Base-by-base conservation (phyloP, 139 green algal species). In the Astrephomene gubernaculifera region DNA sequence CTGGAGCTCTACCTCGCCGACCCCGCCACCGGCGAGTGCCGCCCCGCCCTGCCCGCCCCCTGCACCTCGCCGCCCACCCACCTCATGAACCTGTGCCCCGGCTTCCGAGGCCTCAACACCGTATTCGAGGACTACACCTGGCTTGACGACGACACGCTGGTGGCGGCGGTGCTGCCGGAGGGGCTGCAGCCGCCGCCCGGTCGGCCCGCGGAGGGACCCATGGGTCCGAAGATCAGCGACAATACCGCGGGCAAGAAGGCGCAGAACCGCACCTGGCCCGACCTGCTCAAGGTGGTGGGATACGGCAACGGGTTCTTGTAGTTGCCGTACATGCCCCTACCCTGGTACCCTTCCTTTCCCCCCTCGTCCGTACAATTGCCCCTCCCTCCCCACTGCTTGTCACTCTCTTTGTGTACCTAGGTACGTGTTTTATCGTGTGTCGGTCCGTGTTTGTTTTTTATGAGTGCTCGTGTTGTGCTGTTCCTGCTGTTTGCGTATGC, bases 1-100 rank as follows among this genome's bases (percentile, higher is more conserved):
- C 89, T 98, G 87, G 74, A 96, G 88, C 92, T 99, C 36, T 99
- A 95, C 95, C 89, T 98, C 22, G 97, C 96, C 1, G 95, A 99
- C 81, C 84, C 92, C 7, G 82, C 85, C 9, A 95, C 92, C 86
- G 91, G 35, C 69, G 86, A 52, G 78, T 97, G 38, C 70, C 95
- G 54, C 57, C 67, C 69, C 71, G 22, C 83, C 63, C 44, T 57
- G 67, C 36, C 6, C 61, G 61, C 1, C 68, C 4, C 39, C 68
- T 24, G 38, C n/a, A n/a, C 41, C 7, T 1, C 68, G 65, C 14
- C 65, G 36, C 31, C 65, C 35, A 17, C 38, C 68, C 64, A 29
- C n/a, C 67, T 38, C 22, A 63, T 36, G 52, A 35, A 52, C 43
- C 4, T 63, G 31, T 43, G 71, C 14, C 27, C 43, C 29, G 43